These are phyloP conservation scores for Pholiota adiposa DNA, from an alignment of 1,284 basidiomycete genomes.

Conservation along the genomic window DNA sequence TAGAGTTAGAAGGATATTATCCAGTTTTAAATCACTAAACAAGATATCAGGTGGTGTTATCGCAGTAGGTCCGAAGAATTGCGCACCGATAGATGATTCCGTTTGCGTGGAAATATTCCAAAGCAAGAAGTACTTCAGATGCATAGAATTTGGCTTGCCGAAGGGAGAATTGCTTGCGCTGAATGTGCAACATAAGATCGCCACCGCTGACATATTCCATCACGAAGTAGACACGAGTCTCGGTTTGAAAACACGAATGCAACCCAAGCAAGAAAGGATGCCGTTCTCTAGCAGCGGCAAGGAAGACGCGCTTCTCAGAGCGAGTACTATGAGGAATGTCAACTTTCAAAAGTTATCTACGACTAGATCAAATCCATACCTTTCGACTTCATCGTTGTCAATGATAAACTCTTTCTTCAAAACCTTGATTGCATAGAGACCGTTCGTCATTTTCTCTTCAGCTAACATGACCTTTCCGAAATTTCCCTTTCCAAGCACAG, in stretches of 20 bases:
- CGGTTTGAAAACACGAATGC: constrained; percentile 99
- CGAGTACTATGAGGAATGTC: constrained; percentile 72
- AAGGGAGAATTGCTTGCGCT: constrained; percentile 93
- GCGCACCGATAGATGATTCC: constrained; percentile 95
- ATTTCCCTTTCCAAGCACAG: constrained; percentile 98
- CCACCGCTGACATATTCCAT: constrained; percentile 96
- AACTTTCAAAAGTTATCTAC: constrained; percentile 9
- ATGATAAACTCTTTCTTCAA: constrained; percentile 99
- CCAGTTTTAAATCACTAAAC: constrained; percentile 91
- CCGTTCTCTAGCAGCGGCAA: constrained; percentile 93
- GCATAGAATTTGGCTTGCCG: constrained; percentile 99
- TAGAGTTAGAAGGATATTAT: constrained; percentile 96
- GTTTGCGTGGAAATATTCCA: constrained; percentile 98
- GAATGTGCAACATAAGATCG: constrained; percentile 93
- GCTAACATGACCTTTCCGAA: constrained; percentile 99
- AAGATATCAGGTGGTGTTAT: constrained; percentile 15
- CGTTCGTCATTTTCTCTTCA: constrained; percentile 93
- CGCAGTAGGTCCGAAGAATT: neutral
- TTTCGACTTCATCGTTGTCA: constrained; percentile 99
- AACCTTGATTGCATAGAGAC: constrained; percentile 98
- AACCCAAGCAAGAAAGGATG: constrained; percentile 98
- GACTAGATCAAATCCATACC: constrained; percentile 50
- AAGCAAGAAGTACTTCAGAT: constrained; percentile 93
- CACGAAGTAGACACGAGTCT: constrained; percentile 96
- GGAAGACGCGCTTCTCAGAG: constrained; percentile 98